These are phyloP conservation scores for Paraconiothyrium sp. DNA, from an alignment of 2,329 filamentous ascomycete genomes.

Conservation along the genomic window DNA sequence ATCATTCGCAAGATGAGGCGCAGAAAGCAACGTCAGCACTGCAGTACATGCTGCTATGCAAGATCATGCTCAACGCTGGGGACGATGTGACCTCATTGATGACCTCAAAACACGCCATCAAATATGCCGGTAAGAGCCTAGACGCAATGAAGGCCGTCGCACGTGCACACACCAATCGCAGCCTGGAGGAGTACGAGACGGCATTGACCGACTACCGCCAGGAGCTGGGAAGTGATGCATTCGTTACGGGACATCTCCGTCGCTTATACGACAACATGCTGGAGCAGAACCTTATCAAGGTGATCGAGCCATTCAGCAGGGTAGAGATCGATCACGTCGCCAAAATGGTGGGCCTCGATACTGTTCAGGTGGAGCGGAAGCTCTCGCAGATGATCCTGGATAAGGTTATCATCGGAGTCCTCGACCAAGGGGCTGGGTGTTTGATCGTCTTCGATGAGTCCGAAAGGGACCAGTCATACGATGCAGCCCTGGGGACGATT, in stretches of 20 bases:
- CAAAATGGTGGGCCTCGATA: conserved; percentile 96
- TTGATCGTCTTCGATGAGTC: conserved; percentile 97
- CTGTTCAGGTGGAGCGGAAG: conserved; percentile 96
- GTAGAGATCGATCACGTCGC: conserved; percentile 98
- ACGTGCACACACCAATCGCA: conserved; percentile 92
- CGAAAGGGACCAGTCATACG: conserved; percentile 90
- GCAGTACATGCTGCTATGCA: conserved; percentile 99
- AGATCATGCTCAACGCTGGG: conserved; percentile 97
- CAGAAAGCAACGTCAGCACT: conserved; percentile 93
- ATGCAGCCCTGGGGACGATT: conserved; percentile 91
- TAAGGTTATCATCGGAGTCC: conserved; percentile 96
- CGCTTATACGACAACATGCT: conserved; percentile 98
- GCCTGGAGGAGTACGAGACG: conserved; percentile 95
- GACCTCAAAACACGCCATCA: conserved; percentile 94
- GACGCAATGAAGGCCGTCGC: conserved; percentile 99
- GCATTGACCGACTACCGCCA: conserved; percentile 90
- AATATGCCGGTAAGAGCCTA: conserved; percentile 93
- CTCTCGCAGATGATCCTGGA: conserved; percentile 99
- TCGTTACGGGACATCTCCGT: conserved; percentile 96
- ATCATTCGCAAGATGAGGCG: conserved; percentile 89
- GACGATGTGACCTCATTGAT: conserved; percentile 97
- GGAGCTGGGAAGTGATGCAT: conserved; percentile 92
- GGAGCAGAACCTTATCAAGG: conserved; percentile 99
- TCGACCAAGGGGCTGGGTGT: conserved; percentile 97
- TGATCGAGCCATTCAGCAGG: conserved; percentile 97